Evolutionary conservation across 495 filamentous ascomycete genomes (phyloP).

Genomic region (Ascobolus immersus): DNA sequence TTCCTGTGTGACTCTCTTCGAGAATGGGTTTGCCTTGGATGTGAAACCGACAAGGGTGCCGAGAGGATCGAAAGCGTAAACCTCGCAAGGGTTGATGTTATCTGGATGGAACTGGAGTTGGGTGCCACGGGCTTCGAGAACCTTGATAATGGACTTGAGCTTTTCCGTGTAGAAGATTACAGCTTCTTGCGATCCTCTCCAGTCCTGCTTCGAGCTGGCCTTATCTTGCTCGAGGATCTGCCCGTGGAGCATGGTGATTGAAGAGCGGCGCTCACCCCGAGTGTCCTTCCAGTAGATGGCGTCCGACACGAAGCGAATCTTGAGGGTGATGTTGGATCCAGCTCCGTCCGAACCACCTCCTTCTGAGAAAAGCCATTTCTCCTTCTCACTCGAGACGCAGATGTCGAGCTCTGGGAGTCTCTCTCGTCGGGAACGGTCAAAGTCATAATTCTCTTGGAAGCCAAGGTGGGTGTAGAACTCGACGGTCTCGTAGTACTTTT

Average conservation of each 20-base stretch:
- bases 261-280: conserved; percentile 1
- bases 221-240: not conserved
- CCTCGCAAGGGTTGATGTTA: conserved; percentile 10
- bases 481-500: conserved; percentile 14
- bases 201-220: conserved; percentile 12
- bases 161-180: conserved; percentile 11
- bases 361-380: conserved; percentile 15
- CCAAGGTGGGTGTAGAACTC: conserved; percentile 16
- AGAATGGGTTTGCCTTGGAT: conserved; percentile 13
- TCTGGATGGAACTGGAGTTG: conserved; percentile 12
- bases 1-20: not conserved
- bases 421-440: conserved; percentile 11
- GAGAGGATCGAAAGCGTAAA: conserved; percentile 14
- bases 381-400: conserved; percentile 15
- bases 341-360: conserved; percentile 5
- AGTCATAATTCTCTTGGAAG: conserved; percentile 13
- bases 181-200: conserved; percentile 11
- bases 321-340: conserved; percentile 10
- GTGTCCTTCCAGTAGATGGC: conserved; percentile 10
- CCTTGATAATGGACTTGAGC: conserved; percentile 4
- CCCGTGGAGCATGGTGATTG: no score
- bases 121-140: conserved; percentile 8
- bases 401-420: conserved; percentile 12
- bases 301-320: conserved; percentile 12
- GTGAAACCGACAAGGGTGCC: conserved; percentile 16